A percentile compares a stretch with the other conserved stretches of the same genome.
phyloP scores from a whole-genome alignment of 2,329 filamentous ascomycete species.

The Seiridium unicorne region DNA sequence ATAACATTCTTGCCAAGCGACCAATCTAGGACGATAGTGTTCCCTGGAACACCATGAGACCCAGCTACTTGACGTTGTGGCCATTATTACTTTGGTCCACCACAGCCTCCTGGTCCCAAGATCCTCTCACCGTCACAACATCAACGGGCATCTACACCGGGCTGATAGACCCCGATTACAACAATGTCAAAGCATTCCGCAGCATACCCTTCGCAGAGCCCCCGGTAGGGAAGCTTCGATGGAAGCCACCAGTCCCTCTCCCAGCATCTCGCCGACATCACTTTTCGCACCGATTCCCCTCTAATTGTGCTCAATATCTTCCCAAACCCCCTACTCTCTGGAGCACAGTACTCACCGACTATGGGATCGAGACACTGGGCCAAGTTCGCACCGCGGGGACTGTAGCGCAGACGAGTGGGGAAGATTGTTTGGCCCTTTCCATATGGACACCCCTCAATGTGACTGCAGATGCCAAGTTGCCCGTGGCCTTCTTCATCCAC shows the following conservation, averaged over 20 bases:
- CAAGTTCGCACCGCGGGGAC: background rate
- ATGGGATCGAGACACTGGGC: background rate
- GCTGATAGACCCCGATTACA: background rate
- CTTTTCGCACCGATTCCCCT: background rate
- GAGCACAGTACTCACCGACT: slow-evolving; percentile 1
- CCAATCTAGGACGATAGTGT: background rate
- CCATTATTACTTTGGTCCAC: background rate
- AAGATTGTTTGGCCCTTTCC: slow-evolving; percentile 12
- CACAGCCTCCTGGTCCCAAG: background rate
- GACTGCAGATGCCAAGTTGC: slow-evolving; percentile 4
- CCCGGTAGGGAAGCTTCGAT: background rate
- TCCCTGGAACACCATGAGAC: background rate
- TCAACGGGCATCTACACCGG: slow-evolving; percentile 3
- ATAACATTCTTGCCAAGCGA: background rate
- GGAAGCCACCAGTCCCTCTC: background rate
- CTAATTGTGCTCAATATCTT: background rate
- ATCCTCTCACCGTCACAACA: background rate
- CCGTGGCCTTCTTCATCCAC: slow-evolving; percentile 12
- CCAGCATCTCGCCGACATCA: background rate
- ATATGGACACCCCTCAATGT: slow-evolving; percentile 10
- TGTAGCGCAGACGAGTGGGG: slow-evolving; percentile 3
- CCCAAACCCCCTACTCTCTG: slow-evolving; percentile 1
- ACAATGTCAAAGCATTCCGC: background rate
- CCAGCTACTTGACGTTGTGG: background rate
- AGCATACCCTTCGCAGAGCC: slow-evolving; percentile 5